phyloP scores from a whole-genome alignment of 768 basidiomycete genomes.

The Tricholoma bakamatsutake region DNA sequence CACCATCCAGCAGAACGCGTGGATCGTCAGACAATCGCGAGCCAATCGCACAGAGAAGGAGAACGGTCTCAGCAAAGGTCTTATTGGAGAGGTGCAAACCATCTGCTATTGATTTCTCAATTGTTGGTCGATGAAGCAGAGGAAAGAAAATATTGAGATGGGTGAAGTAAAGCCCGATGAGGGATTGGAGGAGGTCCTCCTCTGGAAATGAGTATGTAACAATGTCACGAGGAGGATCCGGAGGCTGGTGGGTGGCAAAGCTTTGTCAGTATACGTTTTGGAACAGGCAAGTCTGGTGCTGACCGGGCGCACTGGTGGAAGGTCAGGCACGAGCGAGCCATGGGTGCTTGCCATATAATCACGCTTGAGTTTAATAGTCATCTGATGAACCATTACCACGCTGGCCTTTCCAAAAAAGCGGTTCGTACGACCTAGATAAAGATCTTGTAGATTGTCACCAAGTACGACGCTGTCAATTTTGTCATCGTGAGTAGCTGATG shows the following conservation, averaged over 20 bases:
- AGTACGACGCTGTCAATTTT: constrained; percentile 26
- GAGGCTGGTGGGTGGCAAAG: constrained; percentile 13
- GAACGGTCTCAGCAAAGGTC: constrained; percentile 51
- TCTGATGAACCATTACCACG: constrained; percentile 43
- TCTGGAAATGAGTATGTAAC: constrained; percentile 41
- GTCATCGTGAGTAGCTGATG: constrained; percentile 21
- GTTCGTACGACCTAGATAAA: constrained; percentile 23
- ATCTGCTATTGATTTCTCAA: constrained; percentile 44
- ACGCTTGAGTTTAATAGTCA: constrained; percentile 50
- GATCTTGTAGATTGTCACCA: constrained; percentile 28
- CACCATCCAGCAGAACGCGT: constrained; percentile 40
- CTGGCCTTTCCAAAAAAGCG: constrained; percentile 54
- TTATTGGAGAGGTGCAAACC: constrained; percentile 45
- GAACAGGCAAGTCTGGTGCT: constrained; percentile 2
- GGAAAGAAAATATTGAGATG: constrained; percentile 53
- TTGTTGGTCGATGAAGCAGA: constrained; percentile 67
- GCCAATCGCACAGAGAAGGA: constrained; percentile 70
- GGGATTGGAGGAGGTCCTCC: constrained; percentile 38
- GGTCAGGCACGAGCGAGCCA: constrained; percentile 2
- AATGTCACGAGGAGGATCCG: not conserved
- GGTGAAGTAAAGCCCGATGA: constrained; percentile 65
- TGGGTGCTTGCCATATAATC: constrained; percentile 36
- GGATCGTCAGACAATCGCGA: constrained; percentile 54
- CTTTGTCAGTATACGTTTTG: constrained; percentile 22
- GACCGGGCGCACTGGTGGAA: not conserved